phyloP scores from a whole-genome alignment of 352 stramenopile species.

The Pythium dissotocum region DNA sequence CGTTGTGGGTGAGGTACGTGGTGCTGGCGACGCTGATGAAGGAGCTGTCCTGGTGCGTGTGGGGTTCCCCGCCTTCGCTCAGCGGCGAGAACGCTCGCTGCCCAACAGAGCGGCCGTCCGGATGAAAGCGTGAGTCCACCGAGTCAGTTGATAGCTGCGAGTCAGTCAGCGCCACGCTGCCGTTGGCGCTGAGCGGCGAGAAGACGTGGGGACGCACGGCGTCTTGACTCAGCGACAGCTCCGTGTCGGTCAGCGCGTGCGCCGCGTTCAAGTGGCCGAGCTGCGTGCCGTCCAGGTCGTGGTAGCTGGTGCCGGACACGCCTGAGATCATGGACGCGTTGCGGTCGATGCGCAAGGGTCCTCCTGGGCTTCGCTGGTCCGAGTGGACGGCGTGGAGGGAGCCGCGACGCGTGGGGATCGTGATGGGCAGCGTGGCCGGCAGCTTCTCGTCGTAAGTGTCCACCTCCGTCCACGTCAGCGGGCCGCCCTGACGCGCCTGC shows the following conservation, averaged over 20 bases:
- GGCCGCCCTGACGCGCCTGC: background rate
- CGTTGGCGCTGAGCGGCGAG: conserved; percentile 35
- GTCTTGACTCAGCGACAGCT: conserved; percentile 35
- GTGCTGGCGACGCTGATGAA: conserved; percentile 26
- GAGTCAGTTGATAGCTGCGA: conserved; percentile 20
- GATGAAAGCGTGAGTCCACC: conserved; percentile 2
- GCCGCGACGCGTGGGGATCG: conserved; percentile 1
- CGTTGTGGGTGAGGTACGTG: conserved; percentile 28
- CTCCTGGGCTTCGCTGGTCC: background rate
- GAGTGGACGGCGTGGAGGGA: conserved; percentile 3
- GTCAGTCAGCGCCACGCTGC: background rate
- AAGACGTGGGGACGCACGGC: conserved; percentile 34
- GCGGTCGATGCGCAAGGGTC: conserved; percentile 25
- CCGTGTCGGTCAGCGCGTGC: conserved; percentile 41
- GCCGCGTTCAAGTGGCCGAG: conserved; percentile 28
- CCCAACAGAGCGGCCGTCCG: background rate
- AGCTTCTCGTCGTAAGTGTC: conserved; percentile 32
- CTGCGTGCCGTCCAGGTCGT: conserved; percentile 35
- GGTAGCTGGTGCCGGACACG: conserved; percentile 44
- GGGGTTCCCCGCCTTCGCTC: background rate
- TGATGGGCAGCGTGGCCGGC: conserved; percentile 21
- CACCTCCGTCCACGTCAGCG: conserved; percentile 35
- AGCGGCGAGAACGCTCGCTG: conserved; percentile 12
- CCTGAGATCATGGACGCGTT: conserved; percentile 52
- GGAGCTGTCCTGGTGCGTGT: conserved; percentile 10